Percentiles rank a stretch among this genome's conserved stretches.
Evolutionary conservation across 805 yeast genomes (phyloP).

Genomic region (Pichia nanzhaoensis): DNA sequence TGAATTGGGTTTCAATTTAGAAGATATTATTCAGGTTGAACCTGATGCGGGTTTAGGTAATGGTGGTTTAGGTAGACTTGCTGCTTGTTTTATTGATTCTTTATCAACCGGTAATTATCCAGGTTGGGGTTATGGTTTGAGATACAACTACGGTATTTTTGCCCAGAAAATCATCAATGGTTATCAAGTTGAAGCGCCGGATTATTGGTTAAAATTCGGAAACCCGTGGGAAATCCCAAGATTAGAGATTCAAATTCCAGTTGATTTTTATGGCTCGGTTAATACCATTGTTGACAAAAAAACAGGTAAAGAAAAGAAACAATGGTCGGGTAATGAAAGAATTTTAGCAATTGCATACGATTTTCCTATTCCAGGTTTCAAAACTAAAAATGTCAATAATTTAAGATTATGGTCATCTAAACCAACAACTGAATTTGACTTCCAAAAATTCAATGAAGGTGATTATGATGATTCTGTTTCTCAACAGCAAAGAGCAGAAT

Average conservation of each 20-base stretch:
- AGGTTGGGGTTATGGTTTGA: conserved; percentile 95
- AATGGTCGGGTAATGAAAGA: conserved; percentile 86
- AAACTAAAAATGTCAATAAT: conserved; percentile 77
- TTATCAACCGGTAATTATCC: conserved; percentile 79
- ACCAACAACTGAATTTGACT: conserved; percentile 89
- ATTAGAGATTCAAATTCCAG: conserved; percentile 79
- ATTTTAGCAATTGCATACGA: conserved; percentile 87
- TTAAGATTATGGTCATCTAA: conserved; percentile 84
- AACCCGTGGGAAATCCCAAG: conserved; percentile 95
- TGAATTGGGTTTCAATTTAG: conserved; percentile 81
- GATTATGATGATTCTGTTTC: conserved; percentile 80
- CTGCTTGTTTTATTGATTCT: conserved; percentile 91
- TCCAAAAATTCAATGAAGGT: conserved; percentile 84
- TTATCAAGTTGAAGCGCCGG: conserved; percentile 91
- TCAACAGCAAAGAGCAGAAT: conserved; percentile 83
- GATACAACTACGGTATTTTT: conserved; percentile 91
- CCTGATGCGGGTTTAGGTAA: conserved; percentile 95
- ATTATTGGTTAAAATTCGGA: conserved; percentile 83
- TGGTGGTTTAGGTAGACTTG: conserved; percentile 91
- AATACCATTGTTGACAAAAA: conserved; percentile 45
- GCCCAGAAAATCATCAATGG: conserved; percentile 86
- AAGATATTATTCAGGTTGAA: conserved; percentile 78
- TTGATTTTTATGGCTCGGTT: conserved; percentile 82
- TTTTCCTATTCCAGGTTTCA: conserved; percentile 88
- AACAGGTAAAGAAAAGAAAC: conserved; percentile 50